These are phyloP conservation scores for Biancaea sappan DNA, from an alignment of 306 rosid genomes.

Conservation along the genomic window DNA sequence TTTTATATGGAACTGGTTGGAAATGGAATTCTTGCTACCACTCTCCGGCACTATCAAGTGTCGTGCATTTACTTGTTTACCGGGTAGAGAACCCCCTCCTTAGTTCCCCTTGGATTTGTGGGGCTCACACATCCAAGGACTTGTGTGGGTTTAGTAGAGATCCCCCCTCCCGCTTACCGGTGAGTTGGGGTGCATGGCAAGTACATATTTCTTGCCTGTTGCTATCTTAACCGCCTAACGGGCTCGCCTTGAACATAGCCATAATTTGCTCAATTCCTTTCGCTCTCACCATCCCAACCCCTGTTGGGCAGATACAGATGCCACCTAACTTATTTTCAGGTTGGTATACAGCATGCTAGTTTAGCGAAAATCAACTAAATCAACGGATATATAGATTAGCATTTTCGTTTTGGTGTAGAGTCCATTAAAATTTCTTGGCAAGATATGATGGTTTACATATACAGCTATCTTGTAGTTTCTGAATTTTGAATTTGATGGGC, in stretches of 20 bases:
- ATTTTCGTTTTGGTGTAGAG: background rate
- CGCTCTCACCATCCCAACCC: background rate
- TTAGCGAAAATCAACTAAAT: background rate
- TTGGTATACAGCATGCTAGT: background rate
- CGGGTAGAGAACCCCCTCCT: no score
- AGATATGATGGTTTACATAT: background rate
- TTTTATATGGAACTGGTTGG: background rate
- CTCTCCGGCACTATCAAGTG: no score
- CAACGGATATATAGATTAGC: background rate
- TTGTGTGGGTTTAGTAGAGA: background rate
- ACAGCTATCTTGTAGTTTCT: background rate
- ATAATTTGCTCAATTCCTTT: background rate
- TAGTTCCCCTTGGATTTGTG: no score
- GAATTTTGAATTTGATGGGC: background rate
- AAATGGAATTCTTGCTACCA: background rate
- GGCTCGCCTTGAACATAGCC: background rate
- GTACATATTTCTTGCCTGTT: background rate
- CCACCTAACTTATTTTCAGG: background rate
- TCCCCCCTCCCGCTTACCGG: no score
- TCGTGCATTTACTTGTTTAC: no score
- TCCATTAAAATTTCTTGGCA: background rate
- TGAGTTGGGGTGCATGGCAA: background rate
- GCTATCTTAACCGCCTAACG: background rate
- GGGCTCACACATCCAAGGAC: no score
- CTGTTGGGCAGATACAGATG: background rate